Evolutionary conservation across 1,139 yeast species (phyloP).

Genomic region (Candida dubliniensis): DNA sequence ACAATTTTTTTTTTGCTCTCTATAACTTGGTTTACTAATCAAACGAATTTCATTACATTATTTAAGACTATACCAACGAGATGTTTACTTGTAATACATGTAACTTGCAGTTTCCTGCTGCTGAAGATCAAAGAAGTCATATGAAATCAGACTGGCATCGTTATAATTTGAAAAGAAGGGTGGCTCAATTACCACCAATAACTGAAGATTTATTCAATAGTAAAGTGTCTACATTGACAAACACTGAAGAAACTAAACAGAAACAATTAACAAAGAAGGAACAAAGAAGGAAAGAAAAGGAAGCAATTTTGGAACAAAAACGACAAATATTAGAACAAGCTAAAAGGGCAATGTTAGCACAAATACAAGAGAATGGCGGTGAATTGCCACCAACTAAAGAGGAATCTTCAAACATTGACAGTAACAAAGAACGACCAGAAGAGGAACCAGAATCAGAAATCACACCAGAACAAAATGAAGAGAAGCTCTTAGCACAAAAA

Average conservation of each 20-base stretch:
- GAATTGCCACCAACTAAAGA: slow-evolving; percentile 6
- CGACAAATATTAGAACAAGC: slow-evolving; percentile 61
- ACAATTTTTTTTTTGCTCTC: not conserved
- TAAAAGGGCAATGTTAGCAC: slow-evolving; percentile 50
- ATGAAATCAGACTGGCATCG: slow-evolving; percentile 79
- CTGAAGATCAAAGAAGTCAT: slow-evolving; percentile 45
- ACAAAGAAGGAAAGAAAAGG: slow-evolving; percentile 61
- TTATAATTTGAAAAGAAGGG: slow-evolving; percentile 60
- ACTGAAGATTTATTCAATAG: slow-evolving; percentile 47
- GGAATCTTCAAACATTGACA: too few species aligned
- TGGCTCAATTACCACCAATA: slow-evolving; percentile 58
- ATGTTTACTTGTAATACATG: slow-evolving; percentile 48
- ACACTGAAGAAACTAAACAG: slow-evolving; percentile 25
- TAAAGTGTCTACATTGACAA: slow-evolving; percentile 42
- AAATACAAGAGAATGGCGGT: slow-evolving; percentile 27
- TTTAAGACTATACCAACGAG: slow-evolving; percentile 12
- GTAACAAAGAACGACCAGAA: slow-evolving; percentile 5
- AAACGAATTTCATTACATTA: not conserved
- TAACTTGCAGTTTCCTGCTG: slow-evolving; percentile 38
- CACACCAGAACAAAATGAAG: slow-evolving; percentile 47
- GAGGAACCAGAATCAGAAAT: slow-evolving; percentile 22
- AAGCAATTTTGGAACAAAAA: slow-evolving; percentile 62
- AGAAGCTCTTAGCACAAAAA: slow-evolving; percentile 55
- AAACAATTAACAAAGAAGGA: slow-evolving; percentile 59
- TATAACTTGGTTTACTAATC: not conserved